phyloP scores from a whole-genome alignment of 768 basidiomycete genomes.

The Lactarius akahatsu region DNA sequence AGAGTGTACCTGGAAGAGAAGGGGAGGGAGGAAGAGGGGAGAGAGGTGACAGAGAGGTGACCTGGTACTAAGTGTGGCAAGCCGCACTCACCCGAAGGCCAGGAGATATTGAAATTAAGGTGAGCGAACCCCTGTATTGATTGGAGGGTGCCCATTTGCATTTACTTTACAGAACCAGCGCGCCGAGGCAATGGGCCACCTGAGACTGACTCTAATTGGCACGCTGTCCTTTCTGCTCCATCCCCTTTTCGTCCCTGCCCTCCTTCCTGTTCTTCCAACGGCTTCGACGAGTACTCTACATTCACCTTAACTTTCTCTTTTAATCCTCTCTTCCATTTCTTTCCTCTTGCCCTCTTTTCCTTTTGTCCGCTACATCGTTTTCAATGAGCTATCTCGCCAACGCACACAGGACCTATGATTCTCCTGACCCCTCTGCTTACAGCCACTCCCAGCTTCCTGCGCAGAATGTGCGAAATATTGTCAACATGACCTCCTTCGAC shows the following conservation, averaged over 20 bases:
- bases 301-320: constrained; percentile 26
- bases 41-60: too few relatives aligned
- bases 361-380: constrained; percentile 28
- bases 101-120: constrained; percentile 26
- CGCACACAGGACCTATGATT: constrained; percentile 35
- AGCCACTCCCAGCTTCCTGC: constrained; percentile 28
- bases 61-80: not conserved
- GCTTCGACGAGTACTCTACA: constrained; percentile 25
- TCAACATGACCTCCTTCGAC: constrained; percentile 37
- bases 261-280: constrained; percentile 9
- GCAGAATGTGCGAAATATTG: constrained; percentile 28
- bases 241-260: constrained; percentile 29
- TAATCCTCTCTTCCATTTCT: constrained; percentile 10
- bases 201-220: constrained; percentile 26
- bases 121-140: constrained; percentile 27
- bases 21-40: not conserved
- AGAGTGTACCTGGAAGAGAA: not conserved
- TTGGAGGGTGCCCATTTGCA: not conserved
- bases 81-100: constrained; percentile 16
- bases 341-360: constrained; percentile 27
- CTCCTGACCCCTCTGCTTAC: constrained; percentile 33
- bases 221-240: constrained; percentile 27
- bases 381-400: constrained; percentile 38
- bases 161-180: not conserved
- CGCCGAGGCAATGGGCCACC: constrained; percentile 19